Percentiles rank a stretch among this genome's conserved stretches.
phyloP scores from a whole-genome alignment of 2,329 filamentous ascomycete species.

The Colletotrichum zoysiae region DNA sequence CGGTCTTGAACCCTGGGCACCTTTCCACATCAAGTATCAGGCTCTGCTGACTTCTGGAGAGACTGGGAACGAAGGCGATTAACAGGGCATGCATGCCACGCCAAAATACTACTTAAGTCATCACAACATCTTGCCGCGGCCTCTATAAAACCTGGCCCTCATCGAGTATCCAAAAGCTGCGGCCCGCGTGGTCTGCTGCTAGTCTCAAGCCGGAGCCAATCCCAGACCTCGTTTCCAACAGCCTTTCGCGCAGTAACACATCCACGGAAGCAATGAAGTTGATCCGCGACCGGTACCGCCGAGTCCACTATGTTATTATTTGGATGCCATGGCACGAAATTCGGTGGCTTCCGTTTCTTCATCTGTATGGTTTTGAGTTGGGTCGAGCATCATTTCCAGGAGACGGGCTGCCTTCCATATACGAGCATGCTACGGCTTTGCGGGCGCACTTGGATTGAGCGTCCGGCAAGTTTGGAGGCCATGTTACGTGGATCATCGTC shows the following conservation, averaged over 20 bases:
- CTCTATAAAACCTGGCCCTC: neutral
- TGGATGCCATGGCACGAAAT: slow-evolving; percentile 3
- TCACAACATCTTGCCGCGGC: neutral
- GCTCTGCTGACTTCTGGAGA: neutral
- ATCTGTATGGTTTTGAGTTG: too few species aligned
- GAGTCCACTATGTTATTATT: neutral
- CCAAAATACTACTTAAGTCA: neutral
- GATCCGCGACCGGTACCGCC: neutral
- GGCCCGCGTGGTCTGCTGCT: too few species aligned
- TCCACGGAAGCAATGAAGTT: neutral
- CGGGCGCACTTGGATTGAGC: slow-evolving; percentile 47
- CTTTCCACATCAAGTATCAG: neutral
- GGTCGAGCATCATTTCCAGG: slow-evolving; percentile 47
- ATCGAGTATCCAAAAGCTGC: neutral
- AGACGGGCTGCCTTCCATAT: slow-evolving; percentile 50
- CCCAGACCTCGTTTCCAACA: slow-evolving; percentile 1
- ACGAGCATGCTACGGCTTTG: slow-evolving; percentile 46
- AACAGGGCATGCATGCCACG: neutral
- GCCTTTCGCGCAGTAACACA: too few species aligned
- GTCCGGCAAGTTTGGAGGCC: slow-evolving; percentile 51
- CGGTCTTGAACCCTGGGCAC: neutral
- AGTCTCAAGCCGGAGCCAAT: slow-evolving; percentile 16
- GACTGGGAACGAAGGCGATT: too few species aligned
- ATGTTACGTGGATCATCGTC: slow-evolving; percentile 47
- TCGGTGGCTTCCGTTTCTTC: neutral